phyloP scores from a whole-genome alignment of 2,329 filamentous ascomycete genomes.

The Sordariomycetes sp. region DNA sequence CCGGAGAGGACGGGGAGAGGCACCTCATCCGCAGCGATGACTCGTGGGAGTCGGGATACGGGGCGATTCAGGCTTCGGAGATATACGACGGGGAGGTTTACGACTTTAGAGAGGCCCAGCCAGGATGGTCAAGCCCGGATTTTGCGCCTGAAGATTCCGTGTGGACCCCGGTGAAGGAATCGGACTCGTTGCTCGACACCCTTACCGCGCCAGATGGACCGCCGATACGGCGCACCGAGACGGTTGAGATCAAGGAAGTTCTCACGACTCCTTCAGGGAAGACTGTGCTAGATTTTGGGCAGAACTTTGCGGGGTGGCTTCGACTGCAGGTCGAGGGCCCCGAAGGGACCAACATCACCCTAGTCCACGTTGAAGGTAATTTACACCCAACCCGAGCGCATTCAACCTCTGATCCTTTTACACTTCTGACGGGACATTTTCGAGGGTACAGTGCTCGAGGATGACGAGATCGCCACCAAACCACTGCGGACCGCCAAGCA shows the following conservation, averaged over 20 bases:
- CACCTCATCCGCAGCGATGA: conserved; percentile 19
- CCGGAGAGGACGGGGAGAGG: not conserved
- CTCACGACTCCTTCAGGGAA: conserved; percentile 26
- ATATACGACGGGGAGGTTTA: not conserved
- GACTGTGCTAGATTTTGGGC: conserved; percentile 43
- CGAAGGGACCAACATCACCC: conserved; percentile 26
- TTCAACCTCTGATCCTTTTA: not conserved
- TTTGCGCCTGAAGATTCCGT: not conserved
- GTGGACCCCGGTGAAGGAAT: not conserved
- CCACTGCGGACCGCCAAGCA: conserved; percentile 31
- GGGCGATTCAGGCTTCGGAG: not conserved
- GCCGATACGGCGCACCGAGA: not conserved
- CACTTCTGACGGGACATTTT: not conserved
- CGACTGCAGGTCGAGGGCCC: conserved; percentile 23
- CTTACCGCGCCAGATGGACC: conserved; percentile 26
- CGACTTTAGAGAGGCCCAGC: conserved; percentile 8
- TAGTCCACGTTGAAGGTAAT: conserved; percentile 37
- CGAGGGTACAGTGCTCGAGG: conserved; percentile 30
- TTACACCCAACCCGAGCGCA: not conserved
- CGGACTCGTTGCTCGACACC: not conserved
- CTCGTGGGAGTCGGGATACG: conserved; percentile 17
- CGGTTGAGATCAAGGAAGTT: conserved; percentile 7
- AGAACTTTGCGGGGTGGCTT: conserved; percentile 44
- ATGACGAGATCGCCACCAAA: conserved; percentile 26
- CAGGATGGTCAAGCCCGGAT: conserved; percentile 2